Conservation (phyloP, 345 rosid species). For the Orychophragmus violaceus region DNA sequence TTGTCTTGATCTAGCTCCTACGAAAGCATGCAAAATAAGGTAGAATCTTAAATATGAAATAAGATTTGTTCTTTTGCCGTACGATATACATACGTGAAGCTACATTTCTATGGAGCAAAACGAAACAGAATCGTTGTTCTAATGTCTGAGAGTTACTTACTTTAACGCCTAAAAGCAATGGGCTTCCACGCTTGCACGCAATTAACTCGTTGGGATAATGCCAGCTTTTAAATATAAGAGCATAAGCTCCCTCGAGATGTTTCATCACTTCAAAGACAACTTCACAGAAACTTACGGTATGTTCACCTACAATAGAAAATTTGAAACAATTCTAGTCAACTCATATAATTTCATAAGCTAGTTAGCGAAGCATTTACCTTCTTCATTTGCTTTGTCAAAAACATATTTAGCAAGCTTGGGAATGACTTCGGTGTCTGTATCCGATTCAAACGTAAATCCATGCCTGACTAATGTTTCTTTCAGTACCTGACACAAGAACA, state of each 20-base stretch:
- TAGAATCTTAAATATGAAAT: neutral
- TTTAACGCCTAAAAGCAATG: slow-evolving; percentile 85
- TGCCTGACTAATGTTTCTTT: slow-evolving; percentile 72
- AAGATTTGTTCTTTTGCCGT: neutral
- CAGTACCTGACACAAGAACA: slow-evolving; percentile 43
- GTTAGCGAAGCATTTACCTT: slow-evolving; percentile 34
- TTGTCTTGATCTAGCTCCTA: slow-evolving; percentile 57
- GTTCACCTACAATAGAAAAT: slow-evolving; percentile 45
- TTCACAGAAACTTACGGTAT: slow-evolving; percentile 68
- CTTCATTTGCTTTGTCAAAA: slow-evolving; percentile 82
- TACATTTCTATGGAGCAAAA: neutral
- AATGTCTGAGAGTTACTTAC: slow-evolving; percentile 39
- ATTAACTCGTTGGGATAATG: slow-evolving; percentile 93
- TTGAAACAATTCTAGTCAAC: neutral
- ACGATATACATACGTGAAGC: neutral
- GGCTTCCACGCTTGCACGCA: slow-evolving; percentile 97
- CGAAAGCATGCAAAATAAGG: neutral
- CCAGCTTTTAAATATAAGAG: slow-evolving; percentile 85
- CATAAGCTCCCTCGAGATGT: slow-evolving; percentile 98
- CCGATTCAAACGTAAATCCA: slow-evolving; percentile 87
- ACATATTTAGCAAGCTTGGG: slow-evolving; percentile 92
- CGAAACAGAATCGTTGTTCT: slow-evolving; percentile 3
- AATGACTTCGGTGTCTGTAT: slow-evolving; percentile 93
- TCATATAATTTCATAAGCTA: neutral
- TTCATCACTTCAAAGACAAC: slow-evolving; percentile 95